Percentiles rank a stretch among this genome's conserved stretches.
phyloP scores from a whole-genome alignment of 306 rosid genomes.

The Senna tora region DNA sequence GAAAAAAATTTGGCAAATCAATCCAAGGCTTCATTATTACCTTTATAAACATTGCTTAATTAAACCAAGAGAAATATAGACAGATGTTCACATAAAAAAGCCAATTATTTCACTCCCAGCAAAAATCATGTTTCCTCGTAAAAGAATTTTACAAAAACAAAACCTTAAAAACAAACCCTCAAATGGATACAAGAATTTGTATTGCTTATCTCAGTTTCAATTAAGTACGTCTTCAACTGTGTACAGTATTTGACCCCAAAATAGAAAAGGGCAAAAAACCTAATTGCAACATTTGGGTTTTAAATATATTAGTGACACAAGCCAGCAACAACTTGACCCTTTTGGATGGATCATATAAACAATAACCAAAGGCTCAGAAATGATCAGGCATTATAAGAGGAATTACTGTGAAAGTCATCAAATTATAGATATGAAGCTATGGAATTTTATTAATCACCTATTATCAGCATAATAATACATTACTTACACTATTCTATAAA shows the following conservation, averaged over 20 bases:
- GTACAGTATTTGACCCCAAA: constrained; percentile 15
- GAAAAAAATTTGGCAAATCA: constrained; percentile 24
- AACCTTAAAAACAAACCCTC: not conserved
- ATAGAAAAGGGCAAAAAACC: not conserved
- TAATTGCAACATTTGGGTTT: not conserved
- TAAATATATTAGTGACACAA: not conserved
- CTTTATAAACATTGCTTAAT: constrained; percentile 14
- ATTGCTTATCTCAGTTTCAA: constrained; percentile 14
- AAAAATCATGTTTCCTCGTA: not conserved
- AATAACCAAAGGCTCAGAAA: not conserved
- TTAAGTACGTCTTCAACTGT: not conserved
- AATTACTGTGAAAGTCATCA: not conserved
- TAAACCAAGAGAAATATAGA: constrained; percentile 25
- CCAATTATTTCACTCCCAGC: constrained; percentile 4
- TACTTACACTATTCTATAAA: no score
- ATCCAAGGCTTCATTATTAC: constrained; percentile 4
- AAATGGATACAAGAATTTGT: constrained; percentile 29
- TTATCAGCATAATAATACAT: constrained; percentile 2
- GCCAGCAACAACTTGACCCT: not conserved
- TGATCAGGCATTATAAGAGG: not conserved
- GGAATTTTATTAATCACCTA: constrained; percentile 7
- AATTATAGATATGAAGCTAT: not conserved
- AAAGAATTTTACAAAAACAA: not conserved
- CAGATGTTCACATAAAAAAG: not conserved
- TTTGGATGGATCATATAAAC: not conserved